Conservation (phyloP, 2,329 filamentous ascomycete genomes). For the Cladosporium sp. region DNA sequence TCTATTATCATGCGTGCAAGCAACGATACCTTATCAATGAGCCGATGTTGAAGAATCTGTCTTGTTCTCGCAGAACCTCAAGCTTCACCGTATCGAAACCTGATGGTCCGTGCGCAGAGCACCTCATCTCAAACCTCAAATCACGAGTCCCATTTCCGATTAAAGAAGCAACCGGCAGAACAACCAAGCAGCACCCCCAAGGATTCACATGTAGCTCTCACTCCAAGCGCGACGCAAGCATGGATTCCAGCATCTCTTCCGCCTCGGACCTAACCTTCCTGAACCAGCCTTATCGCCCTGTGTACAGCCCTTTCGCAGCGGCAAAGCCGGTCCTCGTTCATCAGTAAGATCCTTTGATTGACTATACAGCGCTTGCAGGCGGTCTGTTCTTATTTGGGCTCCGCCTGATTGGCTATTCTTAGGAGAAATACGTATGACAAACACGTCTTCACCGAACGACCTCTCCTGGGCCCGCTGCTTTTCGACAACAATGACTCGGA, state of each 20-base stretch:
- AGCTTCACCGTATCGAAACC: no score
- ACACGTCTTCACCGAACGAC: conserved; percentile 55
- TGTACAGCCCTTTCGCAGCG: conserved; percentile 46
- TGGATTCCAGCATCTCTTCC: conserved; percentile 4
- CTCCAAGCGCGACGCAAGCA: neutral
- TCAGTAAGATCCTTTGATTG: conserved; percentile 33
- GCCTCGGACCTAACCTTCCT: conserved; percentile 25
- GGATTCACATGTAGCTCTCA: no score
- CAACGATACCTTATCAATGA: no score
- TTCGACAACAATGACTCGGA: conserved; percentile 73
- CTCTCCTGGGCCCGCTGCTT: conserved; percentile 62
- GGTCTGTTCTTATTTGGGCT: neutral
- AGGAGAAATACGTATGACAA: conserved; percentile 40
- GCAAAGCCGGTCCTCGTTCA: conserved; percentile 48
- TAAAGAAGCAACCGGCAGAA: no score
- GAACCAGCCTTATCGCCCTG: conserved; percentile 43
- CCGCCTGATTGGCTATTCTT: neutral
- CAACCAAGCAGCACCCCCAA: no score
- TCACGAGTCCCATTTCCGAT: no score
- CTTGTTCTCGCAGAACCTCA: no score
- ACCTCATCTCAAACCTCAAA: no score
- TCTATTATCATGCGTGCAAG: no score
- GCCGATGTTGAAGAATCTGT: no score
- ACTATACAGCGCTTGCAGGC: no score
- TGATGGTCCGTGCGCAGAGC: no score